These are phyloP conservation scores for Prunus mira DNA, from an alignment of 306 rosid species.

Conservation along the genomic window DNA sequence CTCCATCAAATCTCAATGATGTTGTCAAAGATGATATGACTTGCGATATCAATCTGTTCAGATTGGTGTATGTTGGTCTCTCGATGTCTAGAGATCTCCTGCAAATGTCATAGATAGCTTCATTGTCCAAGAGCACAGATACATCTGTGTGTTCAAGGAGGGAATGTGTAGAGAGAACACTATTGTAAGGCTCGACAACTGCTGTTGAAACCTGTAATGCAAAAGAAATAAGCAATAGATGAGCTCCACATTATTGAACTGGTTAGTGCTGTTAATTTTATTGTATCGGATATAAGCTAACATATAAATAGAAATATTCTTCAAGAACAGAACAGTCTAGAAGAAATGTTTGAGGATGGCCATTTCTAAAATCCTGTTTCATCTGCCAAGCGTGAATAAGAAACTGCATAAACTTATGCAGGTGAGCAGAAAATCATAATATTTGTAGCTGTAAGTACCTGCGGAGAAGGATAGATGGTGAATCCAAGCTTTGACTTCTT, in stretches of 20 bases:
- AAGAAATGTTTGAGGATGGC: not conserved
- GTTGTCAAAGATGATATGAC: constrained; percentile 91
- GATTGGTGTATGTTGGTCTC: constrained; percentile 90
- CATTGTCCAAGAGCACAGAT: constrained; percentile 88
- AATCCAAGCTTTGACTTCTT: constrained; percentile 94
- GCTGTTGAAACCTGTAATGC: constrained; percentile 84
- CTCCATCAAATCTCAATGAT: constrained; percentile 96
- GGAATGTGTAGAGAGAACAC: constrained; percentile 93
- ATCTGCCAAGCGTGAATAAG: not conserved
- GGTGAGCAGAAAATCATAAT: not conserved
- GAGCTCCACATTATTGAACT: not conserved
- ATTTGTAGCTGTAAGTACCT: constrained; percentile 45
- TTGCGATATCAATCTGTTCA: constrained; percentile 93
- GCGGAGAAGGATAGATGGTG: constrained; percentile 99
- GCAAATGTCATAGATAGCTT: constrained; percentile 95
- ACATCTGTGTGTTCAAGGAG: constrained; percentile 98
- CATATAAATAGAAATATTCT: not conserved
- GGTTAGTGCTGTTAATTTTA: not conserved
- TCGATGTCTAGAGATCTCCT: constrained; percentile 91
- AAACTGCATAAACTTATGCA: not conserved
- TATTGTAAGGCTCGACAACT: constrained; percentile 96
- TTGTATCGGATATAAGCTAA: not conserved
- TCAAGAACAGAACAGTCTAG: not conserved
- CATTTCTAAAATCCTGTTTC: not conserved
- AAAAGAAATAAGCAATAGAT: not conserved